A percentile compares a stretch with the other conserved stretches of the same genome.
These are phyloP conservation scores for Ustilago loliicola DNA, from an alignment of 1,284 basidiomycete species.

Conservation along the genomic window DNA sequence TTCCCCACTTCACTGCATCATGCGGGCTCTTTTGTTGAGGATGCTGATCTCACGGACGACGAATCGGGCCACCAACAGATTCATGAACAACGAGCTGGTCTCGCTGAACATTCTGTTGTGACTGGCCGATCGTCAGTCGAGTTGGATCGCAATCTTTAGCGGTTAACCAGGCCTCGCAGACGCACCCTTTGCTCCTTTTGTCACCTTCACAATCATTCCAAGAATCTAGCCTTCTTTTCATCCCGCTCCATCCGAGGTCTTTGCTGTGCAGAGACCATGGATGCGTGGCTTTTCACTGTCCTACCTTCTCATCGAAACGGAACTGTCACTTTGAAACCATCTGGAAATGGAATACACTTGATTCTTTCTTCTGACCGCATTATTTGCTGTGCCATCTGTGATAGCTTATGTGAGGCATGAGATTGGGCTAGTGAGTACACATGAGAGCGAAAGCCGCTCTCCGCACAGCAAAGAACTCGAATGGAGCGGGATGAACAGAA, in stretches of 20 bases:
- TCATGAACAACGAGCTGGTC: slow-evolving; percentile 20
- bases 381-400: not conserved
- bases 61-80: slow-evolving; percentile 2
- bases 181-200: slow-evolving; percentile 13
- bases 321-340: slow-evolving; percentile 9
- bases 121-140: slow-evolving; percentile 17
- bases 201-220: slow-evolving; percentile 11
- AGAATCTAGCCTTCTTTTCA: not conserved
- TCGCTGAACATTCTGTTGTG: slow-evolving; percentile 15
- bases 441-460: too few species aligned
- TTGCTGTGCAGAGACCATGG: slow-evolving; percentile 28
- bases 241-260: not conserved
- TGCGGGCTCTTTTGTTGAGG: slow-evolving; percentile 1
- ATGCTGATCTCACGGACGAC: slow-evolving; percentile 23
- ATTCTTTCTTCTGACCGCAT: not conserved
- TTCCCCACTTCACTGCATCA: not conserved
- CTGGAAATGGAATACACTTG: slow-evolving; percentile 11
- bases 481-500: slow-evolving; percentile 1
- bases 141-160: slow-evolving; percentile 14
- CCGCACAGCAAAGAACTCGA: not conserved
- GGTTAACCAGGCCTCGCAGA: not conserved
- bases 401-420: not conserved
- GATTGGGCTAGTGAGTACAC: too few species aligned
- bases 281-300: not conserved
- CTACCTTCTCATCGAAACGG: slow-evolving; percentile 11